Conservation (phyloP, 768 basidiomycete species). For the Pleurotus sapidus region DNA sequence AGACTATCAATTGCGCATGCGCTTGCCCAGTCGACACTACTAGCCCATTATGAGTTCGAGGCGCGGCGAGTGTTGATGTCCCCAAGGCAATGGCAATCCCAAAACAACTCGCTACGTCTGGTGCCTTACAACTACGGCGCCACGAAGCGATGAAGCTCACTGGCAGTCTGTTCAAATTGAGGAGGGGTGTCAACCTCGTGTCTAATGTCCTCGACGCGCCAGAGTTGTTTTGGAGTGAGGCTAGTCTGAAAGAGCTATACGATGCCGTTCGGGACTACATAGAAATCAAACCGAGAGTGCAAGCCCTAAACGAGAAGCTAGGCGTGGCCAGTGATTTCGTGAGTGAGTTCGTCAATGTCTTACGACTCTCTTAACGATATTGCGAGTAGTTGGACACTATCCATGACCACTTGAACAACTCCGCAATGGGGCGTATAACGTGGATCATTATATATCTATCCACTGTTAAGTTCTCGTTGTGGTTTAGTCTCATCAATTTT, state of each 20-base stretch:
- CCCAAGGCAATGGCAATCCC: slow-evolving; percentile 79
- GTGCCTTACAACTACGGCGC: slow-evolving; percentile 71
- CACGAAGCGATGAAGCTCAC: slow-evolving; percentile 86
- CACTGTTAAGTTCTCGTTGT: too few relatives aligned
- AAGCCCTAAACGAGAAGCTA: slow-evolving; percentile 85
- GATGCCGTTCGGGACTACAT: slow-evolving; percentile 94
- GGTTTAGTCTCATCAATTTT: slow-evolving; percentile 15
- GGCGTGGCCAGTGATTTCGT: slow-evolving; percentile 88
- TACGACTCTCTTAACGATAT: background rate
- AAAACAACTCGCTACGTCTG: slow-evolving; percentile 74
- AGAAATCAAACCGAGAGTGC: slow-evolving; percentile 82
- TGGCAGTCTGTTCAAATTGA: slow-evolving; percentile 80
- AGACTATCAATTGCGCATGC: slow-evolving; percentile 92
- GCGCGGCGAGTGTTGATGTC: slow-evolving; percentile 79
- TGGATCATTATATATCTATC: slow-evolving; percentile 40
- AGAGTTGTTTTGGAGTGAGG: slow-evolving; percentile 94
- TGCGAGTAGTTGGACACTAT: slow-evolving; percentile 79
- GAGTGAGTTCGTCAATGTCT: slow-evolving; percentile 25
- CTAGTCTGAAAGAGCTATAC: slow-evolving; percentile 84
- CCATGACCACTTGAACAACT: slow-evolving; percentile 89
- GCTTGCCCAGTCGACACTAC: slow-evolving; percentile 89
- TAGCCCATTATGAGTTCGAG: slow-evolving; percentile 82
- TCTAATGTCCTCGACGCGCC: slow-evolving; percentile 91
- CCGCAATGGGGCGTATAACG: slow-evolving; percentile 89
- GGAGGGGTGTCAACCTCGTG: slow-evolving; percentile 87